A percentile compares a stretch with the other conserved stretches of the same genome.
Evolutionary conservation across 2,329 filamentous ascomycete species (phyloP).

Genomic region (Pseudogymnoascus sp.): DNA sequence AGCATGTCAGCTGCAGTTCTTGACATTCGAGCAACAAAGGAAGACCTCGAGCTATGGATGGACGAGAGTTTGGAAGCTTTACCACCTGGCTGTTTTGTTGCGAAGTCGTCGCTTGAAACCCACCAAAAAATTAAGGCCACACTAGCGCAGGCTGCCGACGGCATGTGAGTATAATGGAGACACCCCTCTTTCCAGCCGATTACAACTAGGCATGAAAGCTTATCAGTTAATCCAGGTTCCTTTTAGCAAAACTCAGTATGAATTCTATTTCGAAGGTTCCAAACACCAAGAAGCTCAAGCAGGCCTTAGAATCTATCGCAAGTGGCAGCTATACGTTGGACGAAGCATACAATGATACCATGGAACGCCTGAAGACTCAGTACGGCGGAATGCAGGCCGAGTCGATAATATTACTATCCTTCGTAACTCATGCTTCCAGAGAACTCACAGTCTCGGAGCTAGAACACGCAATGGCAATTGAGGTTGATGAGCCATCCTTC

Average conservation of each 20-base stretch:
- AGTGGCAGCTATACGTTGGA: neutral
- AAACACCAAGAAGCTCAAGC: neutral
- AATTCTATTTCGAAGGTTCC: neutral
- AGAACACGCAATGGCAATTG: neutral
- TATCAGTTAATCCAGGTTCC: neutral
- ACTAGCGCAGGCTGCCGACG: neutral
- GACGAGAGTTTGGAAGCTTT: neutral
- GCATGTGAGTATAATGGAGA: neutral
- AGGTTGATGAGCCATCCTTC: neutral
- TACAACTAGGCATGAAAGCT: neutral
- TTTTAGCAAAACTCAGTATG: neutral
- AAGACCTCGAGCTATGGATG: neutral
- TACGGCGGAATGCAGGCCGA: neutral
- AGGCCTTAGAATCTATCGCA: neutral
- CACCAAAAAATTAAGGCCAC: neutral
- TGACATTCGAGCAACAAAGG: neutral
- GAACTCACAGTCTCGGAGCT: neutral
- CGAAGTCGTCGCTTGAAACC: neutral
- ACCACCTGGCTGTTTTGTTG: neutral
- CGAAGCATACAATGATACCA: neutral
- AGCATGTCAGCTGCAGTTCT: neutral
- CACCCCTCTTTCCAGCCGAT: too few species aligned
- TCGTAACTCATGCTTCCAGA: neutral
- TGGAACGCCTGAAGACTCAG: neutral
- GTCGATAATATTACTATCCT: neutral